Conservation (phyloP, 139 green algal species). For the Astrephomene gubernaculifera region DNA sequence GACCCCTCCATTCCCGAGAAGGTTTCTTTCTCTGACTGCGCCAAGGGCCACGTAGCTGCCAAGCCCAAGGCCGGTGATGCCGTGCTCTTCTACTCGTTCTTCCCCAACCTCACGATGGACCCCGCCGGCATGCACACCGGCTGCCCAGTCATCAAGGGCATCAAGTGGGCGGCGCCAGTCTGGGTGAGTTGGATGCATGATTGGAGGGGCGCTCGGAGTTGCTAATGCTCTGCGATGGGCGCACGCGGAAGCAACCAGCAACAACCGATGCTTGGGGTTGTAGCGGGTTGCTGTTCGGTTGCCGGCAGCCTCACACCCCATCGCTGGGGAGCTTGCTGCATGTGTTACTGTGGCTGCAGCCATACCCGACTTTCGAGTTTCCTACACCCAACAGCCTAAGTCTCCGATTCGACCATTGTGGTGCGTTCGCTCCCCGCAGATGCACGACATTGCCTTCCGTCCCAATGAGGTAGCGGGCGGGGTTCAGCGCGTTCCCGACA, state of each 20-base stretch:
- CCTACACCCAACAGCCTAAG: too few relatives aligned
- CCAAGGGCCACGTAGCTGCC: constrained; percentile 68
- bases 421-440: too few relatives aligned
- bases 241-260: too few relatives aligned
- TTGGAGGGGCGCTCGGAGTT: too few relatives aligned
- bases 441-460: constrained; percentile 45
- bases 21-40: constrained; percentile 68
- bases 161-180: constrained; percentile 61
- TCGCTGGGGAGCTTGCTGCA: too few relatives aligned
- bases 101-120: constrained; percentile 54
- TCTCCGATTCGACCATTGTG: too few relatives aligned
- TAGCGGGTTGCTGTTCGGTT: too few relatives aligned
- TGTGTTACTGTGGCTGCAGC: too few relatives aligned
- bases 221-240: too few relatives aligned
- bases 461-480: background rate
- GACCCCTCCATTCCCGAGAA: constrained; percentile 48
- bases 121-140: constrained; percentile 55
- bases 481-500: background rate
- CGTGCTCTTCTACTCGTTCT: constrained; percentile 63
- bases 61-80: constrained; percentile 68
- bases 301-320: too few relatives aligned
- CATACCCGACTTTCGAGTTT: too few relatives aligned
- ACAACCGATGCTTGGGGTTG: too few relatives aligned
- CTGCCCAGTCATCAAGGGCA: constrained; percentile 56
- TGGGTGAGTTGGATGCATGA: constrained; percentile 50